Evolutionary conservation across 1,139 yeast species (phyloP).

Genomic region (Blastobotrys raffinosifermentans): DNA sequence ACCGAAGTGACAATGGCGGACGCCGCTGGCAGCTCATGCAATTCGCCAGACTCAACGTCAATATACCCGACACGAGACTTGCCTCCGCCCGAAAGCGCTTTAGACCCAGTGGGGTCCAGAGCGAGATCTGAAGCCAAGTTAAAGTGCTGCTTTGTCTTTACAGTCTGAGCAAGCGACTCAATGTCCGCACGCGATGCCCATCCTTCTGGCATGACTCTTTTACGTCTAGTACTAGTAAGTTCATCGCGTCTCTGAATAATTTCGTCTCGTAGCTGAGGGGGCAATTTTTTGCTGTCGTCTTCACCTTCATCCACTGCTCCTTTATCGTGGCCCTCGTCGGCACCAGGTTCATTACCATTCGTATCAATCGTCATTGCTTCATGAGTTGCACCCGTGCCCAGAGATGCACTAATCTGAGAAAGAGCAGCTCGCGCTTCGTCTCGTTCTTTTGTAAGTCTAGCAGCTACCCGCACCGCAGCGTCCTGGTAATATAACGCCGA

Average conservation of each 20-base stretch:
- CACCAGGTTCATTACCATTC: constrained; percentile 8
- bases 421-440: constrained; percentile 65
- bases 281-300: constrained; percentile 4
- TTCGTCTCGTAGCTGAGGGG: constrained; percentile 7
- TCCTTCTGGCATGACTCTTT: constrained; percentile 14
- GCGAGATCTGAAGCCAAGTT: constrained; percentile 18
- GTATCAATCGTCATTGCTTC: constrained; percentile 3
- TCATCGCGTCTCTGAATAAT: constrained; percentile 17
- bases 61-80: constrained; percentile 22
- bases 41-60: constrained; percentile 12
- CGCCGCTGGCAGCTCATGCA: constrained; percentile 13
- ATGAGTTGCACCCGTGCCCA: constrained; percentile 18
- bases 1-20: constrained; percentile 24
- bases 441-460: constrained; percentile 63
- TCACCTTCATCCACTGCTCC: constrained; percentile 13
- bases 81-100: constrained; percentile 27
- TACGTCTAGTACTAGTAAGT: constrained; percentile 19
- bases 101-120: constrained; percentile 10
- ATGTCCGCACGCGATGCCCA: constrained; percentile 18
- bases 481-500: constrained; percentile 77
- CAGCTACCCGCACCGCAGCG: constrained; percentile 85
- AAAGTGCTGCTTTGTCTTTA: constrained; percentile 24
- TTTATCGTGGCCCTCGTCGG: constrained; percentile 4
- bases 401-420: constrained; percentile 36
- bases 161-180: constrained; percentile 5